Conservation (phyloP, 805 yeast species). For the Ogataea methylovora region DNA sequence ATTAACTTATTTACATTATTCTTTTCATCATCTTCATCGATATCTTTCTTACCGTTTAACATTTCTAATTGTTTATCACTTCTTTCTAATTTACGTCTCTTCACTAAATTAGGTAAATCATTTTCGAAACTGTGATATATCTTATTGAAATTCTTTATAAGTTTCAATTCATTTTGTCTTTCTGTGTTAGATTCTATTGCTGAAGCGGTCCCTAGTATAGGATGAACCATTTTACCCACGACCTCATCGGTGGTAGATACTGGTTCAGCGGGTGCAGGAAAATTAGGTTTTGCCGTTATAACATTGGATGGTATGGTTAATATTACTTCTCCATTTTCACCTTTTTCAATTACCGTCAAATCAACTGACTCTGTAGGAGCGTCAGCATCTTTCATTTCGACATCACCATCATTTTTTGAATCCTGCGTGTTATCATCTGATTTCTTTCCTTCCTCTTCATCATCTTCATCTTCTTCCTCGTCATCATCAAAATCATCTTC, state of each 20-base stretch:
- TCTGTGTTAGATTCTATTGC: constrained; percentile 36
- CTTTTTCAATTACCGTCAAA: neutral
- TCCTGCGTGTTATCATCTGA: constrained; percentile 7
- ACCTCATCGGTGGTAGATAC: constrained; percentile 21
- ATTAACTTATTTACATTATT: constrained; percentile 21
- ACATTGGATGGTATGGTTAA: constrained; percentile 11
- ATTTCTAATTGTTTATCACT: constrained; percentile 63
- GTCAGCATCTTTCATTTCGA: constrained; percentile 26
- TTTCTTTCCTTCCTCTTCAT: constrained; percentile 5
- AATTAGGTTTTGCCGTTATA: constrained; percentile 20
- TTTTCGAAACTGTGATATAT: constrained; percentile 72
- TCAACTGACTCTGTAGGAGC: constrained; percentile 15
- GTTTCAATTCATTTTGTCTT: constrained; percentile 26
- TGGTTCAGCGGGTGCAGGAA: constrained; percentile 19
- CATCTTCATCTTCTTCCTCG: constrained; percentile 17
- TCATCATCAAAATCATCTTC: constrained; percentile 27
- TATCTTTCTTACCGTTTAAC: constrained; percentile 13
- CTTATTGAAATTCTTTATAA: constrained; percentile 60
- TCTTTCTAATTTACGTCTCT: constrained; percentile 70
- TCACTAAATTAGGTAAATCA: constrained; percentile 67
- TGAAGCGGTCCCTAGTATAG: constrained; percentile 26
- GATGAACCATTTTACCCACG: constrained; percentile 26
- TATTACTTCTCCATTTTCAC: constrained; percentile 5
- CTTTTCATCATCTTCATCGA: constrained; percentile 14
- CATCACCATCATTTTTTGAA: constrained; percentile 17